These are phyloP conservation scores for Leccinum subgranulosum DNA, from an alignment of 768 basidiomycete genomes.

Conservation along the genomic window DNA sequence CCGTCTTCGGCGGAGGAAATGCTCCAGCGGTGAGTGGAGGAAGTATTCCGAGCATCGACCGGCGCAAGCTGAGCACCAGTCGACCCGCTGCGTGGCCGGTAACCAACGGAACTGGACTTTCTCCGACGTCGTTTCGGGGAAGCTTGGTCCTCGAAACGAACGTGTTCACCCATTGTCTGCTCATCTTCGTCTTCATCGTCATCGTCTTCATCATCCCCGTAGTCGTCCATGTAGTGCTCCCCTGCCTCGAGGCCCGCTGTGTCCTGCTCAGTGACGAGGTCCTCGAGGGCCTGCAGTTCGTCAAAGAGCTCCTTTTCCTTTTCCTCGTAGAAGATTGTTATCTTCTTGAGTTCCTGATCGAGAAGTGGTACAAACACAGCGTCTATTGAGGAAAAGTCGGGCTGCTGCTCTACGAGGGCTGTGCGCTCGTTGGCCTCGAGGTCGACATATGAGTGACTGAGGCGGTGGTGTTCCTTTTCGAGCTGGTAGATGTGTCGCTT, in stretches of 20 bases:
- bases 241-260: neutral
- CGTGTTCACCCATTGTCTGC: conserved; percentile 23
- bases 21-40: conserved; percentile 32
- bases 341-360: neutral
- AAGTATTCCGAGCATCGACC: conserved; percentile 7
- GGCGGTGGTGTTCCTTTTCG: conserved; percentile 62
- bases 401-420: too few relatives aligned
- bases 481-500: conserved; percentile 85
- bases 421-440: neutral
- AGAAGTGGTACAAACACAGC: neutral
- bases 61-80: neutral
- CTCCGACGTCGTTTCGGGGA: conserved; percentile 34
- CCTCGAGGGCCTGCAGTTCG: neutral
- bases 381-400: neutral
- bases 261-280: neutral
- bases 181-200: conserved; percentile 53
- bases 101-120: conserved; percentile 30
- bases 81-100: conserved; percentile 23
- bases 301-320: neutral
- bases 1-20: conserved; percentile 44
- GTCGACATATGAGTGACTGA: neutral
- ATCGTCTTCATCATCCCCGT: conserved; percentile 48
- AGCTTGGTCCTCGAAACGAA: conserved; percentile 26
- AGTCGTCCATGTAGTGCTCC: conserved; percentile 29
- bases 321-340: neutral